Evolutionary conservation across 495 filamentous ascomycete species (phyloP).

Genomic region (Aspergillus asperescens): DNA sequence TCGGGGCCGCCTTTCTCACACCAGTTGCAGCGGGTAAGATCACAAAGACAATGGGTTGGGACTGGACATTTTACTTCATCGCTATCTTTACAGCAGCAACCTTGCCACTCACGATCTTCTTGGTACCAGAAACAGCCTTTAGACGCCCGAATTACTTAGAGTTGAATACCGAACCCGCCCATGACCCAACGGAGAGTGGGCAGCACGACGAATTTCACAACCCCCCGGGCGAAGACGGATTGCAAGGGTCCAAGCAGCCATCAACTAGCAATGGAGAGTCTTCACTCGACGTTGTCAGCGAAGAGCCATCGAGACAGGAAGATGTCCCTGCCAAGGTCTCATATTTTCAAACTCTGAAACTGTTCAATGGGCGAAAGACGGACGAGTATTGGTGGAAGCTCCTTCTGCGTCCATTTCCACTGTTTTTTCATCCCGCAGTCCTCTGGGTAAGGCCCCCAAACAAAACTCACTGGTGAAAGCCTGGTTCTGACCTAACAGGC

Average conservation of each 20-base stretch:
- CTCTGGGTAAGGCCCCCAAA: conserved; percentile 53
- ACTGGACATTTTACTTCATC: conserved; percentile 70
- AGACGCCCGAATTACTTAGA: conserved; percentile 59
- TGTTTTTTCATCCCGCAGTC: conserved; percentile 76
- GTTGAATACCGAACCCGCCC: conserved; percentile 46
- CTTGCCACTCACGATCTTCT: conserved; percentile 63
- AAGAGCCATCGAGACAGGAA: conserved; percentile 1
- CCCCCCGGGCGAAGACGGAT: conserved; percentile 6
- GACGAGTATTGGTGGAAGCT: conserved; percentile 57
- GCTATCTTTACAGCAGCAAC: conserved; percentile 60
- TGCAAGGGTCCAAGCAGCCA: conserved; percentile 9
- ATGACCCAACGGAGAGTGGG: neutral
- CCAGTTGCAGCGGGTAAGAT: conserved; percentile 86
- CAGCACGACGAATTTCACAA: neutral
- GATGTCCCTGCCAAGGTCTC: conserved; percentile 39
- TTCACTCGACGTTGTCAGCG: neutral
- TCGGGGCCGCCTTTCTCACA: conserved; percentile 88
- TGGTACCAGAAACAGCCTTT: conserved; percentile 83
- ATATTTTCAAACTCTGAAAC: conserved; percentile 51
- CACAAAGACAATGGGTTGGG: conserved; percentile 67
- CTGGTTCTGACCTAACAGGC: conserved; percentile 36
- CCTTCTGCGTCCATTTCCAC: conserved; percentile 56
- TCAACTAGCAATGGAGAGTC: neutral
- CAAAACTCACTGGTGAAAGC: neutral
- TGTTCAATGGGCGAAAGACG: conserved; percentile 79